Conservation (phyloP, 179 eudicot genomes). For the Patellifolia procumbens region DNA sequence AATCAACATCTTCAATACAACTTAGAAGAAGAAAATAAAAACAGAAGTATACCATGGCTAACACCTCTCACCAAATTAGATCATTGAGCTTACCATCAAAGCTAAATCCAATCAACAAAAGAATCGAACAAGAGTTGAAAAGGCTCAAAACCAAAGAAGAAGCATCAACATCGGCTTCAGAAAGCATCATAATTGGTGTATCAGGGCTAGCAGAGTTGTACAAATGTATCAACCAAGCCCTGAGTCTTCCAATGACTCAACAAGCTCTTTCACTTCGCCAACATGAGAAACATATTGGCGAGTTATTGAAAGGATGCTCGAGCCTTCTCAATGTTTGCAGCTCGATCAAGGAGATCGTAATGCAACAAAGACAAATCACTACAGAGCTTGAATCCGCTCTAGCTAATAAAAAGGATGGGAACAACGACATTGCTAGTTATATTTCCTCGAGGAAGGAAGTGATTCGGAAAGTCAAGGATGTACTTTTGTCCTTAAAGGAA, state of each 20-base stretch:
- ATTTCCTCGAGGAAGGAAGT: conserved; percentile 15
- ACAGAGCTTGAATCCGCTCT: not conserved
- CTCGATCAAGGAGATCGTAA: conserved; percentile 6
- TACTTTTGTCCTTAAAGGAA: not conserved
- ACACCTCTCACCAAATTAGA: not conserved
- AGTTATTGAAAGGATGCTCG: conserved; percentile 31
- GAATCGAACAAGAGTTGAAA: conserved; percentile 30
- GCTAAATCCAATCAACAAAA: conserved; percentile 29
- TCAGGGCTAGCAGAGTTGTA: conserved; percentile 35
- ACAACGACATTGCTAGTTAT: conserved; percentile 6
- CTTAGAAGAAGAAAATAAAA: not conserved
- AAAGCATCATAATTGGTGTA: conserved; percentile 33
- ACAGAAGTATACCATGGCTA: not conserved
- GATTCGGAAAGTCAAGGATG: conserved; percentile 11
- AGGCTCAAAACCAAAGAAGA: conserved; percentile 34
- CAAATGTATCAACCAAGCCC: conserved; percentile 43
- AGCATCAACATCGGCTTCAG: conserved; percentile 34
- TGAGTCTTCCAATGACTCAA: conserved; percentile 44
- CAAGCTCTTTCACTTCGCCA: conserved; percentile 39
- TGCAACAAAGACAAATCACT: conserved; percentile 4
- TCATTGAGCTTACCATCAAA: conserved; percentile 39
- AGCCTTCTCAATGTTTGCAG: conserved; percentile 30
- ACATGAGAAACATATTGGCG: conserved; percentile 30
- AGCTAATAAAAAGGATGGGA: not conserved
- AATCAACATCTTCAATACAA: not conserved